Conservation (phyloP, 768 basidiomycete genomes). For the Podaxis rugospora region DNA sequence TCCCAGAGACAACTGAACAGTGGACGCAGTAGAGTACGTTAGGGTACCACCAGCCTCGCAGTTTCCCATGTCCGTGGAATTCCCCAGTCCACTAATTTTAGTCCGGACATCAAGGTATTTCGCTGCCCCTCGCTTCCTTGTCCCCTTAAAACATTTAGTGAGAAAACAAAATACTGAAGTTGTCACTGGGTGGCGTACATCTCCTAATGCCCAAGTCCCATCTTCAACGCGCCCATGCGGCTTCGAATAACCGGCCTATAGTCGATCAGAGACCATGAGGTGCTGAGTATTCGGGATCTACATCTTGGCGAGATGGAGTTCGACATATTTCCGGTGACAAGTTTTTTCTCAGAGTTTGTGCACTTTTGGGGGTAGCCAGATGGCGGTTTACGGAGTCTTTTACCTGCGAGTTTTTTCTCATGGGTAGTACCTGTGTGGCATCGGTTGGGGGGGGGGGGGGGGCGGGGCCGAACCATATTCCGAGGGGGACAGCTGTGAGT, state of each 20-base stretch:
- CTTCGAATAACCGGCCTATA: too few species aligned
- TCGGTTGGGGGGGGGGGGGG: not conserved
- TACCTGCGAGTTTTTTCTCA: not conserved
- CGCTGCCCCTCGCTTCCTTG: not conserved
- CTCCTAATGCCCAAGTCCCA: not conserved
- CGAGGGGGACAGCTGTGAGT: not conserved
- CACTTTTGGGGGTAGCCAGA: not conserved
- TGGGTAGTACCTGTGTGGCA: not conserved
- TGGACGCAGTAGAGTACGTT: not conserved
- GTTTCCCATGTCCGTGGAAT: conserved; percentile 1
- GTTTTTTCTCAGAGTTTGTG: not conserved
- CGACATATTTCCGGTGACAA: too few species aligned
- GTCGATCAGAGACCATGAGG: too few species aligned
- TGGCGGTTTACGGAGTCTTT: not conserved
- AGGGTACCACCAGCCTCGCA: not conserved
- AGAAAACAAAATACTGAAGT: not conserved
- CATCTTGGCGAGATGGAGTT: too few species aligned
- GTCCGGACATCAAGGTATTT: not conserved
- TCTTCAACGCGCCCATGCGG: not conserved
- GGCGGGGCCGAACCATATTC: not conserved
- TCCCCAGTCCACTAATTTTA: not conserved
- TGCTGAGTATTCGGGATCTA: too few species aligned
- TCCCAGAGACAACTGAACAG: not conserved
- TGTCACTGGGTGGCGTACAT: not conserved
- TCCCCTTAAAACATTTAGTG: not conserved